Evolutionary conservation across 176 grass and related monocot genomes (phyloP).

Genomic region (Rhynchospora tenuis): DNA sequence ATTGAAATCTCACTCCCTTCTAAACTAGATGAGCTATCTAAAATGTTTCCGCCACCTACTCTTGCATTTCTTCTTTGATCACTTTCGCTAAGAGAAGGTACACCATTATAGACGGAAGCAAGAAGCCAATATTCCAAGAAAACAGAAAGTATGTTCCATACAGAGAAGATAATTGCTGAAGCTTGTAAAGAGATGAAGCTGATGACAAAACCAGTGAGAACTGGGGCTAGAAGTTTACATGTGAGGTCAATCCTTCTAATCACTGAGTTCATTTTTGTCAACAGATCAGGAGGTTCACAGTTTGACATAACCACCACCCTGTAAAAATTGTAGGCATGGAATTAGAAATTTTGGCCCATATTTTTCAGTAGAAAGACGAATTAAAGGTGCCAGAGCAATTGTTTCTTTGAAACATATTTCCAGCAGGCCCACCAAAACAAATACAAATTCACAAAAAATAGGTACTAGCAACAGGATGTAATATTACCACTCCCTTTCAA

Average conservation of each 20-base stretch:
- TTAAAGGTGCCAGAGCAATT: background rate
- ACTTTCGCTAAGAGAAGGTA: conserved; percentile 48
- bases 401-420: background rate
- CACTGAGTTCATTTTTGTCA: conserved; percentile 82
- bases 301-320: conserved; percentile 88
- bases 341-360: background rate
- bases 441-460: background rate
- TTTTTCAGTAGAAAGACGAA: background rate
- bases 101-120: conserved; percentile 59
- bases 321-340: background rate
- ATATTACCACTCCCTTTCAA: conserved; percentile 82
- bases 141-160: conserved; percentile 61
- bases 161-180: conserved; percentile 50
- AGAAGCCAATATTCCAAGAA: conserved; percentile 77
- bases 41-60: background rate
- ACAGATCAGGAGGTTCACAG: conserved; percentile 28
- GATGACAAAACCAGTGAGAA: conserved; percentile 68
- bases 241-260: conserved; percentile 82
- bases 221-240: conserved; percentile 87
- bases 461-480: background rate
- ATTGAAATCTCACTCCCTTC: conserved; percentile 10
- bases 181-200: conserved; percentile 74
- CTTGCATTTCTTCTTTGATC: conserved; percentile 27
- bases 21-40: conserved; percentile 8
- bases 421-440: background rate